phyloP scores from a whole-genome alignment of 768 basidiomycete species.

The Lepiota brunneoincarnata region DNA sequence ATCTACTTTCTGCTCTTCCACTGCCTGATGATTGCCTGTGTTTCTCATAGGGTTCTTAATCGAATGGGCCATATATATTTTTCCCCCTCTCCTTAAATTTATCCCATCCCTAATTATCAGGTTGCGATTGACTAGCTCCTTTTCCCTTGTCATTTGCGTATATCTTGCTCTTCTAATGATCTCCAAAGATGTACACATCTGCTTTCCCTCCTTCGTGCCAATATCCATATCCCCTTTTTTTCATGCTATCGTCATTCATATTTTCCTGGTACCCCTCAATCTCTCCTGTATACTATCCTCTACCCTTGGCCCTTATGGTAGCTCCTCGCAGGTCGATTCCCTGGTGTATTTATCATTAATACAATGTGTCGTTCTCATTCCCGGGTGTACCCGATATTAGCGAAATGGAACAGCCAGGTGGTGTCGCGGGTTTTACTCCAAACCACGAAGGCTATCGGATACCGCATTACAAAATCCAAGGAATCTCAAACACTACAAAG shows the following conservation, averaged over 20 bases:
- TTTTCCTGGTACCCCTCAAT: constrained; percentile 1
- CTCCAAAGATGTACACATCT: background rate
- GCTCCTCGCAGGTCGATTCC: constrained; percentile 11
- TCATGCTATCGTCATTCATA: background rate
- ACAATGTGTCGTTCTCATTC: constrained; percentile 9
- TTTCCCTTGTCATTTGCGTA: background rate
- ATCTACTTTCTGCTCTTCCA: constrained; percentile 10
- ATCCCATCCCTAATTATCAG: background rate
- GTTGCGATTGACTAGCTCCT: constrained; percentile 7
- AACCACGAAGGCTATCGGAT: constrained; percentile 11
- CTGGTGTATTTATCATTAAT: constrained; percentile 15
- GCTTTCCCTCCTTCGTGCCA: too few species aligned
- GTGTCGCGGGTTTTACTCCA: background rate
- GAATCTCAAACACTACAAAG: constrained; percentile 92
- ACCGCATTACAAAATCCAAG: constrained; percentile 73
- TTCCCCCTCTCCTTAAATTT: background rate
- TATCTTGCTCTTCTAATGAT: background rate
- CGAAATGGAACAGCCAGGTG: background rate
- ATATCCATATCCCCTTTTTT: background rate
- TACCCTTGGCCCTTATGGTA: constrained; percentile 10
- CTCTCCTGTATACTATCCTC: constrained; percentile 14
- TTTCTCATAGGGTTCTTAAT: constrained; percentile 10
- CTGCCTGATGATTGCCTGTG: constrained; percentile 11
- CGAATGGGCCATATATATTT: constrained; percentile 4
- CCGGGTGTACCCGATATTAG: background rate